Evolutionary conservation across 768 basidiomycete genomes (phyloP).

Genomic region (Paxillus ammoniavirescens): DNA sequence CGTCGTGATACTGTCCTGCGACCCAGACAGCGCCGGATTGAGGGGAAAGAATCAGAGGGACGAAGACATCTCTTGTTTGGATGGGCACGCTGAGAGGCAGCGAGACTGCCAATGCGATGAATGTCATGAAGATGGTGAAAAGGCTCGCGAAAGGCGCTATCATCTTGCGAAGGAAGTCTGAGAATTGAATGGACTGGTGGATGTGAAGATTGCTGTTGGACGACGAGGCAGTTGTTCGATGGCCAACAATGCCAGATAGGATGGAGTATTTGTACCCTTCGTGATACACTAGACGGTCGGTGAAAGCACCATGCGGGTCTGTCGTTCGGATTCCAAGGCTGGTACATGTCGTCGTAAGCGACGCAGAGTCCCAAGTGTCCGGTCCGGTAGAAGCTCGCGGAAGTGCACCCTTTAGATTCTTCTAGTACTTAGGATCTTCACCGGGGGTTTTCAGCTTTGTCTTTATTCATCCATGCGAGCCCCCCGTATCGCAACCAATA

Average conservation of each 20-base stretch:
- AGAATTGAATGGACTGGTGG: not conserved
- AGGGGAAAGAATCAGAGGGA: conserved; percentile 26
- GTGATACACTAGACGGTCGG: not conserved
- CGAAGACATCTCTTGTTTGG: conserved; percentile 22
- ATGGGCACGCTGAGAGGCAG: conserved; percentile 6
- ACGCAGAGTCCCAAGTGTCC: not conserved
- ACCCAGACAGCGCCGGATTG: conserved; percentile 21
- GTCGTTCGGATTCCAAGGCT: not conserved
- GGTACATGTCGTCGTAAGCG: conserved; percentile 1
- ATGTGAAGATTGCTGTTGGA: conserved; percentile 9
- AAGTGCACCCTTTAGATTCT: not conserved
- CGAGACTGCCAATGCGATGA: conserved; percentile 10
- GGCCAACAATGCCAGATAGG: not conserved
- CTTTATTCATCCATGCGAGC: not conserved
- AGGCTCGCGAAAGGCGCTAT: conserved; percentile 14
- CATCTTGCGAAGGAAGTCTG: not conserved
- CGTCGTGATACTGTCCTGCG: conserved; percentile 17
- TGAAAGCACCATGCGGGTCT: not conserved
- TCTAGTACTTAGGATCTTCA: not conserved
- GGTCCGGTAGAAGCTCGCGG: not conserved
- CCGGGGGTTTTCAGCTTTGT: not conserved
- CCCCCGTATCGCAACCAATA: not conserved
- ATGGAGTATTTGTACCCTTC: conserved; percentile 9
- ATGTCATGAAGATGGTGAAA: conserved; percentile 13
- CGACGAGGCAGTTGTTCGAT: conserved; percentile 1